phyloP scores from a whole-genome alignment of 1,139 yeast genomes.

The Diutina siamensis region DNA sequence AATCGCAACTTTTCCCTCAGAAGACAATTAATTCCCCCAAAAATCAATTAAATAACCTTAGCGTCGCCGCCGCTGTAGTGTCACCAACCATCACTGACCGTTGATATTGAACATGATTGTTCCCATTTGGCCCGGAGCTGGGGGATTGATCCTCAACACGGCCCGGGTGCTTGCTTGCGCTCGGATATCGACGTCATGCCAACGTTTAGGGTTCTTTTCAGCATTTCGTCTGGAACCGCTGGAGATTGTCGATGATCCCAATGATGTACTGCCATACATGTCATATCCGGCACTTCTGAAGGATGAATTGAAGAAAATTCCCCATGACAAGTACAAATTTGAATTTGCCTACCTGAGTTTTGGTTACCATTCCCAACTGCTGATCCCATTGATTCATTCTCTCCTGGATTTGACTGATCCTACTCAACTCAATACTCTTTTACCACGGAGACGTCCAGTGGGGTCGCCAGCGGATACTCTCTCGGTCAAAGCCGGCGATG shows the following conservation, averaged over 20 bases:
- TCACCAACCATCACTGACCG: too few species aligned
- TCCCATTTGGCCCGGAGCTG: too few species aligned
- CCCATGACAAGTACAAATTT: constrained; percentile 32
- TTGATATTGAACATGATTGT: too few species aligned
- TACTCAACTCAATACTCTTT: constrained; percentile 31
- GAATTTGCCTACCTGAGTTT: constrained; percentile 36
- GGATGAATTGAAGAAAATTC: constrained; percentile 11
- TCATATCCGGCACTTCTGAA: background rate
- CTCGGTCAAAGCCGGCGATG: constrained; percentile 47
- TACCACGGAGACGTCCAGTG: constrained; percentile 41
- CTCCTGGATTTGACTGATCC: constrained; percentile 42
- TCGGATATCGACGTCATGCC: background rate
- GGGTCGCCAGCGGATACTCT: constrained; percentile 45
- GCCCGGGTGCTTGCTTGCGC: background rate
- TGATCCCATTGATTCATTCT: constrained; percentile 35
- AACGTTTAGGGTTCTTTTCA: background rate
- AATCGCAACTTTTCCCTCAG: too few species aligned
- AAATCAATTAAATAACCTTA: too few species aligned
- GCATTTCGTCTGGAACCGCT: constrained; percentile 4
- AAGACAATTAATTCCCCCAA: too few species aligned
- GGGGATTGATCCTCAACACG: too few species aligned
- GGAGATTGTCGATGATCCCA: constrained; percentile 4
- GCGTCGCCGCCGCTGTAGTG: too few species aligned
- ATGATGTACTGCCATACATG: constrained; percentile 3
- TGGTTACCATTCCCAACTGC: constrained; percentile 34